Conservation (phyloP, 345 rosid species). For the Pseudoturritis turrita region DNA sequence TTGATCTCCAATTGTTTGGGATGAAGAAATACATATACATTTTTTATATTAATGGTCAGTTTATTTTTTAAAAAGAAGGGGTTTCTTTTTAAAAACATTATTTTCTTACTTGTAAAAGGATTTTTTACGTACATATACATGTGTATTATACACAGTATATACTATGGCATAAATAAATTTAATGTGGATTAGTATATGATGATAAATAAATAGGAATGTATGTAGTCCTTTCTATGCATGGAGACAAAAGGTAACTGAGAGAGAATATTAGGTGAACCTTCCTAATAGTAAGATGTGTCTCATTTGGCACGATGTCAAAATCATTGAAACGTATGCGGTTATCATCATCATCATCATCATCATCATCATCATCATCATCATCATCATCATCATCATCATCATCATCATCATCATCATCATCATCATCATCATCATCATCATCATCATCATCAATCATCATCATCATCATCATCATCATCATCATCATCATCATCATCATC, state of each 20-base stretch:
- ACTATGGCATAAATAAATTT: background rate
- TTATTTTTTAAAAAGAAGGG: too few species aligned
- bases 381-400: too few species aligned
- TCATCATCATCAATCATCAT: too few species aligned
- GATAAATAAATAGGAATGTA: background rate
- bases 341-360: slow-evolving; percentile 1
- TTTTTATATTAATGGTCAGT: too few species aligned
- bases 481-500: too few species aligned
- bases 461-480: too few species aligned
- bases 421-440: too few species aligned
- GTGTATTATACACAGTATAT: background rate
- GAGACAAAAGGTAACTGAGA: slow-evolving; percentile 11
- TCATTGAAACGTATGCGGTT: slow-evolving; percentile 15
- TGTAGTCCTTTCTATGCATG: slow-evolving; percentile 13
- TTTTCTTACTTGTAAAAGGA: too few species aligned
- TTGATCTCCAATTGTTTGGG: background rate
- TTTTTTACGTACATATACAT: background rate
- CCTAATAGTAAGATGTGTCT: slow-evolving; percentile 18
- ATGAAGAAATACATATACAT: background rate
- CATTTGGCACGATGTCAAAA: slow-evolving; percentile 28
- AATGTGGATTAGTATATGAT: background rate
- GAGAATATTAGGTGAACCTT: slow-evolving; percentile 35
- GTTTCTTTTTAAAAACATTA: too few species aligned
- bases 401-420: too few species aligned
- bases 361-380: too few species aligned